Conservation (phyloP, 108 stramenopile species). For the Fistulifera pelliculosa region DNA sequence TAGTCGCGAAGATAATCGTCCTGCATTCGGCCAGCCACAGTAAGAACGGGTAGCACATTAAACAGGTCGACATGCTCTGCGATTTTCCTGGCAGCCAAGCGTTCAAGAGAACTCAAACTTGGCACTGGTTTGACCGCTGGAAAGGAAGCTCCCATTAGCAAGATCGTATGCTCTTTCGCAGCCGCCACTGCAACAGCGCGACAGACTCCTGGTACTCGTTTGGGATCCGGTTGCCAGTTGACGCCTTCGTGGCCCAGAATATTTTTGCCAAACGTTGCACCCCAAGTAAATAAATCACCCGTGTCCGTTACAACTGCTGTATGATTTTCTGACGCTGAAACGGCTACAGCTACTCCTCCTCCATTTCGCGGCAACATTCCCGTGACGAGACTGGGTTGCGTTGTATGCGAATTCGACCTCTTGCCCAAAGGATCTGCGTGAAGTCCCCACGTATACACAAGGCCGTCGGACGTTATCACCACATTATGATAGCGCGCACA, state of each 20-base stretch:
- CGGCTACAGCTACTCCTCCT: constrained; percentile 65
- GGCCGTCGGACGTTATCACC: constrained; percentile 77
- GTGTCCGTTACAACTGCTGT: constrained; percentile 62
- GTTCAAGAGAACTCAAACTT: constrained; percentile 25
- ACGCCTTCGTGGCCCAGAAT: constrained; percentile 72
- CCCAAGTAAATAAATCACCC: constrained; percentile 79
- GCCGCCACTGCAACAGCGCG: constrained; percentile 66
- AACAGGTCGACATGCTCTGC: constrained; percentile 66
- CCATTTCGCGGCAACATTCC: constrained; percentile 78
- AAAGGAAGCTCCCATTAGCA: constrained; percentile 65
- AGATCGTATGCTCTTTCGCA: constrained; percentile 73
- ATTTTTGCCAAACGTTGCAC: constrained; percentile 46
- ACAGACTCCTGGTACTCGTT: constrained; percentile 62
- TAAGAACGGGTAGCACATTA: constrained; percentile 64
- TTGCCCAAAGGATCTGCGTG: constrained; percentile 58
- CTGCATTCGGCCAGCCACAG: constrained; percentile 45
- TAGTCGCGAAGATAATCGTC: constrained; percentile 29
- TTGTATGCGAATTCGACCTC: not conserved
- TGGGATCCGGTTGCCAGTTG: constrained; percentile 63
- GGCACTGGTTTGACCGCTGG: constrained; percentile 23
- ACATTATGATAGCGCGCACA: constrained; percentile 77
- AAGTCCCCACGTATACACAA: constrained; percentile 91
- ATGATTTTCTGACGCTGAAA: constrained; percentile 69
- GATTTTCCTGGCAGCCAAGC: constrained; percentile 36
- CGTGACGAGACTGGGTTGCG: constrained; percentile 51